Percentiles rank a stretch among this genome's conserved stretches.
Evolutionary conservation across 495 filamentous ascomycete genomes (phyloP).

Genomic region (Saxophila tyrrhenica): DNA sequence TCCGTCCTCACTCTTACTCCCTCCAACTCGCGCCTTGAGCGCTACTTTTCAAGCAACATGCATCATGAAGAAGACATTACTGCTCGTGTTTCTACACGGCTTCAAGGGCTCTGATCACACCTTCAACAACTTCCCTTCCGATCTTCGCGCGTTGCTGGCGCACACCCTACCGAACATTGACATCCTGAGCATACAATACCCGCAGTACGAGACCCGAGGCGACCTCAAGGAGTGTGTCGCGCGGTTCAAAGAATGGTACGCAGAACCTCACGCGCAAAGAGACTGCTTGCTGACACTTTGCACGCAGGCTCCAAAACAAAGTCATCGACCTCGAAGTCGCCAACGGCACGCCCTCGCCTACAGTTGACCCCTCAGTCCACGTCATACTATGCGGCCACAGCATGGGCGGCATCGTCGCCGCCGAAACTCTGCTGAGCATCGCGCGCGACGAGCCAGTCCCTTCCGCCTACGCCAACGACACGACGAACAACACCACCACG

Average conservation of each 20-base stretch:
- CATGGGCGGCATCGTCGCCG: constrained; percentile 96
- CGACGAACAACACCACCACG: constrained; percentile 7
- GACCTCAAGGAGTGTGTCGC: constrained; percentile 71
- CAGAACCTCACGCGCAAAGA: constrained; percentile 4
- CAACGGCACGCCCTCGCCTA: constrained; percentile 71
- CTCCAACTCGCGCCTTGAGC: background rate
- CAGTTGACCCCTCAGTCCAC: constrained; percentile 76
- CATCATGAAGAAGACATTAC: constrained; percentile 77
- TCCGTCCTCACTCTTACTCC: too few relatives aligned
- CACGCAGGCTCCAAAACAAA: constrained; percentile 66
- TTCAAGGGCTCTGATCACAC: constrained; percentile 95
- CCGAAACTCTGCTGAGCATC: constrained; percentile 66
- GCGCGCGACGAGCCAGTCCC: constrained; percentile 56
- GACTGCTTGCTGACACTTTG: background rate
- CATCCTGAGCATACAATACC: constrained; percentile 64
- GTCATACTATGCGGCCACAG: constrained; percentile 80
- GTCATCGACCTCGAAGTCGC: constrained; percentile 92
- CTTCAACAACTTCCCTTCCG: constrained; percentile 65
- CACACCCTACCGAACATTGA: constrained; percentile 62
- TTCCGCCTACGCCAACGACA: constrained; percentile 20
- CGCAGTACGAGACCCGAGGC: constrained; percentile 83
- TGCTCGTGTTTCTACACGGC: constrained; percentile 90
- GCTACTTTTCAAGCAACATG: background rate
- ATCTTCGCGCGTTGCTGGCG: constrained; percentile 58
- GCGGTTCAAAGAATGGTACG: constrained; percentile 69